These are phyloP conservation scores for Vitis hybrid DNA, from an alignment of 177 flowering plant species.

Conservation along the genomic window DNA sequence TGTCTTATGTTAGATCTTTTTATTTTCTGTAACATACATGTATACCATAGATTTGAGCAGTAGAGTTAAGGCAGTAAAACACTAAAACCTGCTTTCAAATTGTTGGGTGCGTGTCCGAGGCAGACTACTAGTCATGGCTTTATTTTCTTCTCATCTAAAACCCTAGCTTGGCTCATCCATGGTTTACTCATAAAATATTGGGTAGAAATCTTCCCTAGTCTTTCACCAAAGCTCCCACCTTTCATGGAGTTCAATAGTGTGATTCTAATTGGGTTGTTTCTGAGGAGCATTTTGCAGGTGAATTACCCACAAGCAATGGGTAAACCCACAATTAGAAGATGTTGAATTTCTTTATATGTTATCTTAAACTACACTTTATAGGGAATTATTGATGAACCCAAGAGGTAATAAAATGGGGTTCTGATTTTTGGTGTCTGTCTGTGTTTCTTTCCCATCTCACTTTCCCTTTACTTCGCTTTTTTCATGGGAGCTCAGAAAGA, in stretches of 20 bases:
- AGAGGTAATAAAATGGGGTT: background rate
- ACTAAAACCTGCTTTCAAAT: background rate
- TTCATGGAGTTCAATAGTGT: no score
- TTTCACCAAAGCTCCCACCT: no score
- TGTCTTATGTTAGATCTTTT: no score
- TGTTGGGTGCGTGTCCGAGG: background rate
- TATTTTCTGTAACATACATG: background rate
- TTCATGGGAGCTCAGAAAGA: background rate
- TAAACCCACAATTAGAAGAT: no score
- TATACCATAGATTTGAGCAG: background rate
- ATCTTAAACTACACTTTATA: no score
- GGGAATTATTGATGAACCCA: background rate
- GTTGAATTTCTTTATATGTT: no score
- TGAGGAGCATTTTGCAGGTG: no score
- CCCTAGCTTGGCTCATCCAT: slow-evolving; percentile 1
- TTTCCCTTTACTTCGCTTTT: background rate
- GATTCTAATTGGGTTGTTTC: no score
- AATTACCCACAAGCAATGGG: no score
- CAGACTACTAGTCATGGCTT: background rate
- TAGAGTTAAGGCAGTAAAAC: background rate
- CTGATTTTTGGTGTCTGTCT: background rate
- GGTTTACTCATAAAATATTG: no score
- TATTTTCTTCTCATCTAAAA: background rate
- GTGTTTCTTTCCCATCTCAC: background rate
- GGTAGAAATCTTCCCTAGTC: no score